Conservation (phyloP, 208 protist genomes). For the Leishmania tropica region DNA sequence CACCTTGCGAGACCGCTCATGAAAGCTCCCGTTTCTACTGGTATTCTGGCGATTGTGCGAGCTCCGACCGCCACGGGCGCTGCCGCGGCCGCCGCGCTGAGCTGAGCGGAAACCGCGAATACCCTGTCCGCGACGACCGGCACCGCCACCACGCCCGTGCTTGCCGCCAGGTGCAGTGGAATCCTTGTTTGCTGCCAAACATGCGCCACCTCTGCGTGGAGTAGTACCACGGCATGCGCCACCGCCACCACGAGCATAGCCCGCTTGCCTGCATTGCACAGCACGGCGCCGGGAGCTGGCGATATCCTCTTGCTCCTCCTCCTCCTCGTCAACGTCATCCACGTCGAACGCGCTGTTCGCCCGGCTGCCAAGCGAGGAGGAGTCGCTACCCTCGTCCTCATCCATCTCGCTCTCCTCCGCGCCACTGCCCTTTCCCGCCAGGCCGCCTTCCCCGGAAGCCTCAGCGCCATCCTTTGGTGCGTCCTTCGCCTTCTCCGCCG, state of each 20-base stretch:
- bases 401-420: constrained; percentile 8
- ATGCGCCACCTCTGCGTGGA: background rate
- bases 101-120: background rate
- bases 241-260: background rate
- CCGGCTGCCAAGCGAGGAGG: constrained; percentile 12
- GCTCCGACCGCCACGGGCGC: background rate
- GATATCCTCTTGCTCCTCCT: constrained; percentile 11
- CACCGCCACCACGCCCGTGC: background rate
- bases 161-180: background rate
- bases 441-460: constrained; percentile 10
- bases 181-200: constrained; percentile 9
- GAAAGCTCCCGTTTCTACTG: constrained; percentile 4
- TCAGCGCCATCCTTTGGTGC: constrained; percentile 22
- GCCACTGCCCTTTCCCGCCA: constrained; percentile 14
- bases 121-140: constrained; percentile 1
- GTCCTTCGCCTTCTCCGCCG: constrained; percentile 45
- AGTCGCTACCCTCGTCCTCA: background rate
- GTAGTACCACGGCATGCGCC: background rate
- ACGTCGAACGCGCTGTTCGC: constrained; percentile 23
- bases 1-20: constrained; percentile 34
- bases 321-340: constrained; percentile 1
- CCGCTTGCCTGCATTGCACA: constrained; percentile 2
- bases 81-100: constrained; percentile 2
- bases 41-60: background rate
- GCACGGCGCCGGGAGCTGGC: constrained; percentile 4